Conservation (phyloP, 2,329 filamentous ascomycete genomes). For the Zymoseptoria tritici region DNA sequence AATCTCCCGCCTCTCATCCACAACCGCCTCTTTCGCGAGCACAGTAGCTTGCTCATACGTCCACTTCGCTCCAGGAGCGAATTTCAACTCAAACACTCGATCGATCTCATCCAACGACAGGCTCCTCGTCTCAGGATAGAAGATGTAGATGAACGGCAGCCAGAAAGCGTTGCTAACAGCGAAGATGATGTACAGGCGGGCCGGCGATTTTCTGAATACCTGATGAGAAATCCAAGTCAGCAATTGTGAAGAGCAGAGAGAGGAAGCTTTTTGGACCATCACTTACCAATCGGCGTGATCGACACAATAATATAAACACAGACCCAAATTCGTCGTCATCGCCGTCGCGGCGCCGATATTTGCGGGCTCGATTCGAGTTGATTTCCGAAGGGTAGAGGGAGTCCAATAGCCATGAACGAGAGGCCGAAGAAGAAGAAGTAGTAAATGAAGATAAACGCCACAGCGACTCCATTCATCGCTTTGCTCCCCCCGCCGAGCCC, state of each 20-base stretch:
- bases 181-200: no score
- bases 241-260: no score
- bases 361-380: conserved; percentile 42
- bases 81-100: conserved; percentile 9
- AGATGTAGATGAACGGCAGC: no score
- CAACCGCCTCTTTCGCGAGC: conserved; percentile 6
- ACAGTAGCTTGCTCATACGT: conserved; percentile 8
- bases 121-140: not conserved
- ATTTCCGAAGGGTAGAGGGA: conserved; percentile 32
- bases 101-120: conserved; percentile 12
- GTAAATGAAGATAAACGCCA: conserved; percentile 51
- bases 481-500: not conserved
- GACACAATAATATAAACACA: not conserved
- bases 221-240: no score
- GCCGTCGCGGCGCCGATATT: conserved; percentile 49
- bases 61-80: conserved; percentile 4
- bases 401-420: conserved; percentile 33
- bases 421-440: conserved; percentile 61
- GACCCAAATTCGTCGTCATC: conserved; percentile 40
- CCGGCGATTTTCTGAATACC: no score
- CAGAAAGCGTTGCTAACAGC: no score
- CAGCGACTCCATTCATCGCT: conserved; percentile 32
- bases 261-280: no score
- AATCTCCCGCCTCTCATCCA: conserved; percentile 4
- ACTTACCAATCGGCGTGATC: no score